Conservation (phyloP, 345 rosid species). For the Conringia planisiliqua region DNA sequence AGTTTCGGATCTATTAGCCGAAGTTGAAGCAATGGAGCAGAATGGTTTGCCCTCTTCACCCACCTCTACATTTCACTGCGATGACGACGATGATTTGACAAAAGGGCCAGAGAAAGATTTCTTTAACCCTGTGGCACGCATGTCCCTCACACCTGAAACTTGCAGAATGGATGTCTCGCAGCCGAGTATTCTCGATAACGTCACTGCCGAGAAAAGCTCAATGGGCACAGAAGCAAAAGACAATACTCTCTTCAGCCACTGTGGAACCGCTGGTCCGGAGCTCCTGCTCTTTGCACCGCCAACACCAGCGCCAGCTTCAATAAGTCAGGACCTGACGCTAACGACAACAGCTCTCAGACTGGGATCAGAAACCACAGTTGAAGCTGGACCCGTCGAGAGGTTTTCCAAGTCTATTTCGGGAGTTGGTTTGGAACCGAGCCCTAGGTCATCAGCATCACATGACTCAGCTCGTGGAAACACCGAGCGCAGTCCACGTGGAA, state of each 20-base stretch:
- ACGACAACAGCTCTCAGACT: slow-evolving; percentile 40
- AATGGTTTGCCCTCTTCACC: slow-evolving; percentile 72
- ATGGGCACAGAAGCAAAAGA: slow-evolving; percentile 41
- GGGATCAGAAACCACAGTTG: slow-evolving; percentile 41
- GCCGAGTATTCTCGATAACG: slow-evolving; percentile 32
- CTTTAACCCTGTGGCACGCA: slow-evolving; percentile 62
- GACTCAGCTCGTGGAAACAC: slow-evolving; percentile 38
- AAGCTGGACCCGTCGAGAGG: slow-evolving; percentile 44
- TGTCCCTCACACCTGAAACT: slow-evolving; percentile 42
- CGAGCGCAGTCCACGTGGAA: slow-evolving; percentile 47
- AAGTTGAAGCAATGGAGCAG: slow-evolving; percentile 98
- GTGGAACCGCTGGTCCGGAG: slow-evolving; percentile 46
- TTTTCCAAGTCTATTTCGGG: slow-evolving; percentile 29
- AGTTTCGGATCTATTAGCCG: slow-evolving; percentile 98
- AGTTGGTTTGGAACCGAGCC: slow-evolving; percentile 25
- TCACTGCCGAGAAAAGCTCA: slow-evolving; percentile 45
- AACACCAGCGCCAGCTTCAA: slow-evolving; percentile 18
- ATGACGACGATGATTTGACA: slow-evolving; percentile 51
- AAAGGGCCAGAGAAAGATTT: slow-evolving; percentile 68
- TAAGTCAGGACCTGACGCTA: slow-evolving; percentile 26
- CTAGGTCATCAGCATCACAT: slow-evolving; percentile 35
- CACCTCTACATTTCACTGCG: slow-evolving; percentile 43
- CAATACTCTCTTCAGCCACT: slow-evolving; percentile 46
- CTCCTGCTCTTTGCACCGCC: slow-evolving; percentile 45
- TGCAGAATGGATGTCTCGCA: slow-evolving; percentile 63